phyloP scores from a whole-genome alignment of 1,284 basidiomycete genomes.

The Xerocomus nothofagi region DNA sequence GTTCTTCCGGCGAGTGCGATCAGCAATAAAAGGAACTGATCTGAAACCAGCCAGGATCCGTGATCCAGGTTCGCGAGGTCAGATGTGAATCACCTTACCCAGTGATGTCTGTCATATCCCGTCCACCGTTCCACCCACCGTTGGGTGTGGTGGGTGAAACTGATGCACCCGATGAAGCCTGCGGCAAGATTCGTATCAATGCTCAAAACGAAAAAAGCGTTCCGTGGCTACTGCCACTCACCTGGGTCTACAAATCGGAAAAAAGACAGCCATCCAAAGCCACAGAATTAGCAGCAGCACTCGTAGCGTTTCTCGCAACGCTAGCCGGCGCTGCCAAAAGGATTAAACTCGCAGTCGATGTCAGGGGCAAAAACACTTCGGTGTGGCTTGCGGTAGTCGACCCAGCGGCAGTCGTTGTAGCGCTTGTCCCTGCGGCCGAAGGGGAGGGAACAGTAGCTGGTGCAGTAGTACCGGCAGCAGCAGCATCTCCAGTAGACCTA shows the following conservation, averaged over 20 bases:
- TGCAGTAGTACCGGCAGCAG: background rate
- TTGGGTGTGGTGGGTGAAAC: background rate
- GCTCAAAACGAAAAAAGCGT: background rate
- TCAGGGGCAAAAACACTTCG: slow-evolving; percentile 9
- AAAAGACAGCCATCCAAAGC: background rate
- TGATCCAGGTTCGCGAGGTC: background rate
- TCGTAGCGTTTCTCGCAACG: background rate
- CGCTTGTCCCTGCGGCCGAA: background rate
- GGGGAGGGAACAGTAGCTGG: background rate
- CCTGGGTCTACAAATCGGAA: background rate
- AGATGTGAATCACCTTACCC: slow-evolving; percentile 11
- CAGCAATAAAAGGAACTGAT: background rate
- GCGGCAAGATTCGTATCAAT: background rate
- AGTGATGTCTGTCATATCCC: background rate
- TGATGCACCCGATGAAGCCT: slow-evolving; percentile 4
- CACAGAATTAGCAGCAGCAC: background rate
- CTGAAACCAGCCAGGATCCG: slow-evolving; percentile 5
- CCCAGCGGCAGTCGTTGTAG: background rate
- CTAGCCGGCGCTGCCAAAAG: background rate
- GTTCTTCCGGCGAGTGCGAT: slow-evolving; percentile 10
- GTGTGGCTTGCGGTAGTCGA: background rate
- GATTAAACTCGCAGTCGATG: background rate
- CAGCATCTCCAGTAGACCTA: background rate
- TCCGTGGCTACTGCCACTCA: background rate
- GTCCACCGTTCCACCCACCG: background rate